Evolutionary conservation across 768 basidiomycete genomes (phyloP).

Genomic region (Cubamyces lactineus): DNA sequence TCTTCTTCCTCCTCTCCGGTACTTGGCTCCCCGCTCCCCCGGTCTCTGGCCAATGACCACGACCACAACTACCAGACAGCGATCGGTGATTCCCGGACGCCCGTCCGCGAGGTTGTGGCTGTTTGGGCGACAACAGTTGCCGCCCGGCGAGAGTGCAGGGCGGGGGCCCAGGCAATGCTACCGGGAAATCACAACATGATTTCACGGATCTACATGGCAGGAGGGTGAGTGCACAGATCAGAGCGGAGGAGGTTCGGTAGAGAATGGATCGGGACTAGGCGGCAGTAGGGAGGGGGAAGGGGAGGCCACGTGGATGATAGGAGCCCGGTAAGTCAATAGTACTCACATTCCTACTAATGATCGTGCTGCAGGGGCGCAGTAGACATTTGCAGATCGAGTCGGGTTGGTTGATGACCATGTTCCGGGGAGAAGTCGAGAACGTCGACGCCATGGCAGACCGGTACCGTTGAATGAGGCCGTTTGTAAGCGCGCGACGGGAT

Average conservation of each 20-base stretch:
- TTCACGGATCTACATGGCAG: conserved; percentile 48
- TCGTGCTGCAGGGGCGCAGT: conserved; percentile 46
- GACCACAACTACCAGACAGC: neutral
- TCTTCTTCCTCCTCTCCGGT: neutral
- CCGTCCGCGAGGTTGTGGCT: neutral
- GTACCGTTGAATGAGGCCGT: too few relatives aligned
- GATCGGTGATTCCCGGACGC: neutral
- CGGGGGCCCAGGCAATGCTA: neutral
- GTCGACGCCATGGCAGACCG: neutral
- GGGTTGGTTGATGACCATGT: neutral
- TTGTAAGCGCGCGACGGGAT: too few relatives aligned
- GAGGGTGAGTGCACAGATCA: conserved; percentile 3
- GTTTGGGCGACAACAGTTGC: neutral
- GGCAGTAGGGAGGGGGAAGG: neutral
- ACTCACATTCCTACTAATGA: conserved; percentile 75
- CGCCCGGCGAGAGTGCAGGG: neutral
- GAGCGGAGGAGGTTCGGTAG: conserved; percentile 10
- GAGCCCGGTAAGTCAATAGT: conserved; percentile 1
- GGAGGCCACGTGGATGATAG: conserved; percentile 10
- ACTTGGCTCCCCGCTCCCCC: neutral
- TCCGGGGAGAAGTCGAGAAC: conserved; percentile 7
- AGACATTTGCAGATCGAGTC: neutral
- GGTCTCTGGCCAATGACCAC: neutral
- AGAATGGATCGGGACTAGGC: neutral
- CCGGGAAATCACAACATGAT: conserved; percentile 47